Evolutionary conservation across 441 rosid species (phyloP).

Genomic region (Gossypium gossypioides): DNA sequence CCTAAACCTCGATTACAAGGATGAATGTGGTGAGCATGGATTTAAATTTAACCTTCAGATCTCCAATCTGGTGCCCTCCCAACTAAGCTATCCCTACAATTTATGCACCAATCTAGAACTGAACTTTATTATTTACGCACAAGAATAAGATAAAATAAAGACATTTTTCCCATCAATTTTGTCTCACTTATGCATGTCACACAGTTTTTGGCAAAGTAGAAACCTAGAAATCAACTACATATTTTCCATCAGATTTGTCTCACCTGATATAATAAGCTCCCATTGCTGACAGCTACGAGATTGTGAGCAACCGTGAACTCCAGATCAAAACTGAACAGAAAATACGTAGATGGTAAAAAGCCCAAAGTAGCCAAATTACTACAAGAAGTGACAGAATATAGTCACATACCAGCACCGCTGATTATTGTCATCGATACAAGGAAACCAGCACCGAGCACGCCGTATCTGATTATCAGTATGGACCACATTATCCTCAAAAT

Average conservation of each 20-base stretch:
- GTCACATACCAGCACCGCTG: constrained; percentile 74
- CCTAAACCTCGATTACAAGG: too few relatives aligned
- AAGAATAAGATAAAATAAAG: too few relatives aligned
- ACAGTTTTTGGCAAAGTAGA: not conserved
- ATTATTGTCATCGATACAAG: constrained; percentile 69
- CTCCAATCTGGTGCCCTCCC: too few relatives aligned
- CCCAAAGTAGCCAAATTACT: constrained; percentile 4
- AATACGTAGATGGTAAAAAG: constrained; percentile 1
- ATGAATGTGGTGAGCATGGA: too few relatives aligned
- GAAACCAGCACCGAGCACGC: constrained; percentile 97
- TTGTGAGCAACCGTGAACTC: constrained; percentile 87
- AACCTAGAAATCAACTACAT: constrained; percentile 1
- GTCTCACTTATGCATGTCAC: not conserved
- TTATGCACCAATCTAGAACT: too few relatives aligned
- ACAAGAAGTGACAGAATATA: constrained; percentile 4
- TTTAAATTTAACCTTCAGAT: too few relatives aligned
- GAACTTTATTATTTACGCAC: too few relatives aligned
- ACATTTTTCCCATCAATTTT: too few relatives aligned
- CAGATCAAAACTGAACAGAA: constrained; percentile 66
- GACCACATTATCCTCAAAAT: constrained; percentile 62
- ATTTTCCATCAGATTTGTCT: constrained; percentile 17
- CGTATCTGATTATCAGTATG: constrained; percentile 85
- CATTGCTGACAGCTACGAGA: constrained; percentile 84
- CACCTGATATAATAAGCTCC: constrained; percentile 82
- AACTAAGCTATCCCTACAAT: too few relatives aligned